Evolutionary conservation across 768 basidiomycete species (phyloP).

Genomic region (Fomitopsis serialis): DNA sequence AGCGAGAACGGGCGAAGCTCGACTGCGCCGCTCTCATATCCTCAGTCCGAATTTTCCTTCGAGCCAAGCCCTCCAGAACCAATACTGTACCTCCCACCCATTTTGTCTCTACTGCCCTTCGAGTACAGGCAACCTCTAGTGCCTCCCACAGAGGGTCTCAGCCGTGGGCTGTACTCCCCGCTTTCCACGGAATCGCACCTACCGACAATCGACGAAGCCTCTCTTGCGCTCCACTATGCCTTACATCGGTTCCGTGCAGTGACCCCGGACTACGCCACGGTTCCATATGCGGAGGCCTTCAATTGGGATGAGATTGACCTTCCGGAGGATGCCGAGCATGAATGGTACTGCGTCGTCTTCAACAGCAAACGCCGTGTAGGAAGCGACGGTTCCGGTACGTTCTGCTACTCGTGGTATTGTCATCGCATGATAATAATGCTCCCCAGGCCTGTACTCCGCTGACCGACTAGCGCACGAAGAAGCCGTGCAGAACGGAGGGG

Average conservation of each 20-base stretch:
- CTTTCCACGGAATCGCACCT: constrained; percentile 67
- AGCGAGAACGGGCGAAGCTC: not conserved
- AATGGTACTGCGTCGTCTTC: constrained; percentile 94
- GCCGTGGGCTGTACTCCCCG: constrained; percentile 25
- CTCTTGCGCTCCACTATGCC: constrained; percentile 80
- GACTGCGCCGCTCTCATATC: not conserved
- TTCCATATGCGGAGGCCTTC: constrained; percentile 72
- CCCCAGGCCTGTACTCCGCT: constrained; percentile 76
- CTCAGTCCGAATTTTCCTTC: not conserved
- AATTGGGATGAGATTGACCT: constrained; percentile 78
- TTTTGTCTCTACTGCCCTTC: constrained; percentile 70
- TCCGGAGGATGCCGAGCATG: constrained; percentile 66
- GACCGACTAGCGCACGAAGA: constrained; percentile 90
- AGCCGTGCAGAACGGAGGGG: constrained; percentile 82
- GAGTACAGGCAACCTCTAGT: constrained; percentile 24
- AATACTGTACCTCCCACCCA: constrained; percentile 79
- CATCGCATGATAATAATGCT: not conserved
- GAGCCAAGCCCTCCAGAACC: constrained; percentile 21
- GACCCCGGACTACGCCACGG: constrained; percentile 53
- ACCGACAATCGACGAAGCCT: constrained; percentile 81
- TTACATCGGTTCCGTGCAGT: constrained; percentile 70
- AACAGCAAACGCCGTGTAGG: constrained; percentile 69
- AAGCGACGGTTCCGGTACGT: constrained; percentile 62
- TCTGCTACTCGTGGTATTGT: not conserved
- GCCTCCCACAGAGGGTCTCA: constrained; percentile 15